These are phyloP conservation scores for Tulasnella sp. DNA, from an alignment of 768 basidiomycete species.

Conservation along the genomic window DNA sequence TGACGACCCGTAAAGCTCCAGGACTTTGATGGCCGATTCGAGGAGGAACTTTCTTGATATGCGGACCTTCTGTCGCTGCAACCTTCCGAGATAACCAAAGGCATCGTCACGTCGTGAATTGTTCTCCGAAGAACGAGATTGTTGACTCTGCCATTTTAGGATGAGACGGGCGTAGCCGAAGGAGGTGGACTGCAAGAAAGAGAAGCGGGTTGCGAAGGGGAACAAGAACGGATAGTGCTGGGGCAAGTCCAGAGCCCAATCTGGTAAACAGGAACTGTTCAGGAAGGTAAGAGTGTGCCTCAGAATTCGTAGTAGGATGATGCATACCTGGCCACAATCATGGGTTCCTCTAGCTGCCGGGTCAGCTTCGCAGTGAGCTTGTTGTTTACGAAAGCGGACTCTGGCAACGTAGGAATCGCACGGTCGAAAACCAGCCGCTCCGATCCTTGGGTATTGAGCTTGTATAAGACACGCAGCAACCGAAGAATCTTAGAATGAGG, in stretches of 20 bases:
- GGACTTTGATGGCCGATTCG: slow-evolving; percentile 94
- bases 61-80: slow-evolving; percentile 94
- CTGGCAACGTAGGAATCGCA: slow-evolving; percentile 59
- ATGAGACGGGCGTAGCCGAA: slow-evolving; percentile 97
- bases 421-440: slow-evolving; percentile 35
- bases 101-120: slow-evolving; percentile 84
- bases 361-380: slow-evolving; percentile 98
- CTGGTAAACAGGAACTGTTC: slow-evolving; percentile 86
- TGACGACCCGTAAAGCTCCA: slow-evolving; percentile 94
- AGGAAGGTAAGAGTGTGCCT: slow-evolving; percentile 25
- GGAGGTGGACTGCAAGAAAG: slow-evolving; percentile 95
- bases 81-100: slow-evolving; percentile 87
- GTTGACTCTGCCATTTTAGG: slow-evolving; percentile 91
- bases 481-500: slow-evolving; percentile 89
- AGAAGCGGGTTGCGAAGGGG: slow-evolving; percentile 96
- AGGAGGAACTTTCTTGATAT: slow-evolving; percentile 94
- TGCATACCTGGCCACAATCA: slow-evolving; percentile 94
- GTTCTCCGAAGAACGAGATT: slow-evolving; percentile 70
- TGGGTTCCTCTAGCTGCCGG: slow-evolving; percentile 94
- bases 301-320: background rate
- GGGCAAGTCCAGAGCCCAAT: slow-evolving; percentile 95
- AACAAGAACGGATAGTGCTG: slow-evolving; percentile 98
- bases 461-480: slow-evolving; percentile 83
- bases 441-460: slow-evolving; percentile 63
- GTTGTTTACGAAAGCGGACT: slow-evolving; percentile 93